A percentile compares a stretch with the other conserved stretches of the same genome.
Evolutionary conservation across 1,284 basidiomycete species (phyloP).

Genomic region (Coniferiporia sulphurascens): DNA sequence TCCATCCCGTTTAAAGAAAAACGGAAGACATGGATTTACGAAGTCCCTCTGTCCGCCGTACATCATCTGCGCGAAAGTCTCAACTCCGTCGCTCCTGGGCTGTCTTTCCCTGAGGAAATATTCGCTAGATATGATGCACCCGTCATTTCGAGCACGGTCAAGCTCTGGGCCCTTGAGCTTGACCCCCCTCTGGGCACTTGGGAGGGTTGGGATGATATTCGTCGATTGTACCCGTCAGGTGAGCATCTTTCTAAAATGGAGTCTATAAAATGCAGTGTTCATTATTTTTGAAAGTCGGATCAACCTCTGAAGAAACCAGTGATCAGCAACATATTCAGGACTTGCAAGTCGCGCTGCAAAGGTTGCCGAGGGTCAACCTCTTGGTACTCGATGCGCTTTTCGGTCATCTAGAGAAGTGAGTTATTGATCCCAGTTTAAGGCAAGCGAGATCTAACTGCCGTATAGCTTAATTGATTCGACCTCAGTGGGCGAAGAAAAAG

Average conservation of each 20-base stretch:
- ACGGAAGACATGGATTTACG: slow-evolving; percentile 90
- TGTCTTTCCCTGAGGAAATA: slow-evolving; percentile 60
- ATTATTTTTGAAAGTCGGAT: slow-evolving; percentile 42
- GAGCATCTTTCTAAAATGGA: slow-evolving; percentile 14
- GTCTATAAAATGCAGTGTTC: slow-evolving; percentile 2
- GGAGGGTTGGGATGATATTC: slow-evolving; percentile 88
- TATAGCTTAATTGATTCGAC: slow-evolving; percentile 68
- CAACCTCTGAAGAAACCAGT: slow-evolving; percentile 44
- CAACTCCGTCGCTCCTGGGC: slow-evolving; percentile 64
- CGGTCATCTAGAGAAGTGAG: slow-evolving; percentile 72
- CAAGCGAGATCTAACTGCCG: neutral
- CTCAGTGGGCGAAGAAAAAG: slow-evolving; percentile 61
- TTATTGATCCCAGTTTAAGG: neutral
- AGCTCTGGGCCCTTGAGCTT: slow-evolving; percentile 84
- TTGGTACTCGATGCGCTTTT: slow-evolving; percentile 79
- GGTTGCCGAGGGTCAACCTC: slow-evolving; percentile 77
- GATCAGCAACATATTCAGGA: slow-evolving; percentile 63
- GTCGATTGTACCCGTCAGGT: slow-evolving; percentile 74
- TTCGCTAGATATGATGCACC: slow-evolving; percentile 79
- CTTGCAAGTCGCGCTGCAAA: slow-evolving; percentile 62
- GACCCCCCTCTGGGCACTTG: slow-evolving; percentile 78
- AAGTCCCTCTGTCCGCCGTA: slow-evolving; percentile 75
- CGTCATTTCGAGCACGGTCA: slow-evolving; percentile 78
- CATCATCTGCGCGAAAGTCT: slow-evolving; percentile 82
- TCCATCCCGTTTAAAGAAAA: slow-evolving; percentile 50